Base-by-base conservation (phyloP, 495 filamentous ascomycete species). In the Pyrenula massariospora region DNA sequence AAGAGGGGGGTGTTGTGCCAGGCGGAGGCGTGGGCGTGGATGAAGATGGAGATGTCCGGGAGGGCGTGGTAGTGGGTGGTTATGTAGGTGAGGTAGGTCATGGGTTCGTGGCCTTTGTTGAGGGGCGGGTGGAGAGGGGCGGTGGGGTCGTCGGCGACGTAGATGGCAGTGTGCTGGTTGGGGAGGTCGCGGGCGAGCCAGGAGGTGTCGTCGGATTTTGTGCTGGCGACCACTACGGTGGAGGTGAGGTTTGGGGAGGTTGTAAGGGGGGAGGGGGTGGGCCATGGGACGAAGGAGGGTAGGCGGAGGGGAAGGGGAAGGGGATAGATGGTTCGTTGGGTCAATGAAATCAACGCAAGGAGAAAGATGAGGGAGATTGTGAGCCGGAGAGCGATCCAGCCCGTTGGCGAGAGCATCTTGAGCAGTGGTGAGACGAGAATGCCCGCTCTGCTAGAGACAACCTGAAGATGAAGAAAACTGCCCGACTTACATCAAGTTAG, bases 101-200 rank as follows among this genome's bases (percentile, higher is more conserved):
- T 71, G n/a, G 65, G 48, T 56, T 68, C 65, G 47, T 60, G 56
- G 56, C 65, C 65, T 59, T 68, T 68, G 60, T 68, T 68, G 23
- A 58, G 19, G 3, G 65, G 60, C 24, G 65, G 63, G 10, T 50
- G 59, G 47, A 68, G 65, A 23, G 65, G 62, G 2, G 77, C 74
- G 1, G 58, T 63, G 50, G 68, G 70, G 58, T 73, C 73, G 64
- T 84, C 77, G 50, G 71, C 80, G 50, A 73, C 71, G 63, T 84
- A 84, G 22, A 80, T 63, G 48, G 63, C 63, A 15, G 52, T 48
- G 50, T 65, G 60, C 63, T 63, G 65, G 59, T 61, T 66, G 20
- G 22, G 51, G 51, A 5, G 12, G 2, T 53, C 11, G 21, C 2
- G 25, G 12, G 2, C 0, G 8, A 52, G 51, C 22, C 22, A 57